These are phyloP conservation scores for Chytriomyces hyalinus DNA, from an alignment of 192 early-diverging fungal species.

Conservation along the genomic window DNA sequence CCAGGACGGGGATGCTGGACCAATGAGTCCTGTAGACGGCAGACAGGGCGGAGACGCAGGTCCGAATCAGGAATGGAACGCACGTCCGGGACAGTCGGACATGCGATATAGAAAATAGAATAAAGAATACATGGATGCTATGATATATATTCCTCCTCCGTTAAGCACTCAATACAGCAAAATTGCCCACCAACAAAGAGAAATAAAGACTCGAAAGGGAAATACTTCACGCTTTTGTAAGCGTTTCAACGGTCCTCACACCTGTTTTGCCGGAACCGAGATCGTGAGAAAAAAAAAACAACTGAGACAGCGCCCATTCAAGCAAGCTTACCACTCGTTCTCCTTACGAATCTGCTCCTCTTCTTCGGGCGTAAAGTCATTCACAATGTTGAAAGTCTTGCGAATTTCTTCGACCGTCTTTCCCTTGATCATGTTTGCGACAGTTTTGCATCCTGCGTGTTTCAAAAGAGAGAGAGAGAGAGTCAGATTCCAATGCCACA, in stretches of 20 bases:
- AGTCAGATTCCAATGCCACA: not conserved
- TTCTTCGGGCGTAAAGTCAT: conserved; percentile 97
- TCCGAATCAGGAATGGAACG: too few relatives aligned
- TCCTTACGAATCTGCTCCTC: conserved; percentile 75
- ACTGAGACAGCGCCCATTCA: not conserved
- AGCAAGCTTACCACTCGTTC: conserved; percentile 44
- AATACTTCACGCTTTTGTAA: too few relatives aligned
- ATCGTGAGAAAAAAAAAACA: not conserved
- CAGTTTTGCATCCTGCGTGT: conserved; percentile 72
- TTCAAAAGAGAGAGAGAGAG: not conserved
- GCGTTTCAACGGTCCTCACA: conserved; percentile 48
- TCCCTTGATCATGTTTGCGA: conserved; percentile 91
- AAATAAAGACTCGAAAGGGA: too few relatives aligned
- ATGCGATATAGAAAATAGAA: too few relatives aligned
- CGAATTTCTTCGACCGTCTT: conserved; percentile 90
- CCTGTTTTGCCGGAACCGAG: not conserved
- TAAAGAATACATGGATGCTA: too few relatives aligned
- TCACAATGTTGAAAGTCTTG: conserved; percentile 89
- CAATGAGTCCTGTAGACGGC: too few relatives aligned
- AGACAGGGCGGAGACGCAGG: too few relatives aligned
- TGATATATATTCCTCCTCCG: too few relatives aligned
- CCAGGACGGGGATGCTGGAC: too few relatives aligned
- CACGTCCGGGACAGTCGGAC: too few relatives aligned
- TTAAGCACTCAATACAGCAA: too few relatives aligned
- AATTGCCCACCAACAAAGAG: too few relatives aligned